Conservation (phyloP, 2,329 filamentous ascomycete genomes). For the Fusarium lyarnte region DNA sequence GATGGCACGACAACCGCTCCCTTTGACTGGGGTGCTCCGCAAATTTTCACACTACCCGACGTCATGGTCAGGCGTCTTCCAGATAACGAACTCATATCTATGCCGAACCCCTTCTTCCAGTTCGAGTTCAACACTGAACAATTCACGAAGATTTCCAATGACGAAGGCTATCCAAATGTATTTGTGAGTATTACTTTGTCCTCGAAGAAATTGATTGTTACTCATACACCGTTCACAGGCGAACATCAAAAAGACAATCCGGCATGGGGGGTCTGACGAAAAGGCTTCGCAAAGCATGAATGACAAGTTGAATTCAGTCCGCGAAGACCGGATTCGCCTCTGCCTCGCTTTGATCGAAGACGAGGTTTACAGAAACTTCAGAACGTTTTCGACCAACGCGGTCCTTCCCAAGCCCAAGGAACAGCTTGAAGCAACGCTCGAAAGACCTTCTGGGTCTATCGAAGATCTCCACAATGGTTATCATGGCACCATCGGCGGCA, state of each 20-base stretch:
- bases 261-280: fast-evolving
- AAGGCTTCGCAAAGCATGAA: fast-evolving
- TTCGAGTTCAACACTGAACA: fast-evolving
- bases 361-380: neutral
- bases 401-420: fast-evolving
- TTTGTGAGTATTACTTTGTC: neutral
- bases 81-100: fast-evolving
- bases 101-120: neutral
- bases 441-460: fast-evolving
- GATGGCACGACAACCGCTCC: neutral
- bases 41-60: fast-evolving
- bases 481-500: fast-evolving
- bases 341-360: neutral
- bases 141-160: too few species aligned
- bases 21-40: neutral
- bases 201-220: fast-evolving
- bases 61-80: neutral
- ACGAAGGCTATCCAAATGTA: too few species aligned
- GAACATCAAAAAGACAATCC: fast-evolving
- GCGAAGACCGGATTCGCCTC: fast-evolving
- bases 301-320: fast-evolving
- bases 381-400: neutral
- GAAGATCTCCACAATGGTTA: fast-evolving
- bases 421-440: fast-evolving
- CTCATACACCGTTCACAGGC: fast-evolving